These are phyloP conservation scores for Plenodomus lindquistii DNA, from an alignment of 2,329 filamentous ascomycete species.

Conservation along the genomic window DNA sequence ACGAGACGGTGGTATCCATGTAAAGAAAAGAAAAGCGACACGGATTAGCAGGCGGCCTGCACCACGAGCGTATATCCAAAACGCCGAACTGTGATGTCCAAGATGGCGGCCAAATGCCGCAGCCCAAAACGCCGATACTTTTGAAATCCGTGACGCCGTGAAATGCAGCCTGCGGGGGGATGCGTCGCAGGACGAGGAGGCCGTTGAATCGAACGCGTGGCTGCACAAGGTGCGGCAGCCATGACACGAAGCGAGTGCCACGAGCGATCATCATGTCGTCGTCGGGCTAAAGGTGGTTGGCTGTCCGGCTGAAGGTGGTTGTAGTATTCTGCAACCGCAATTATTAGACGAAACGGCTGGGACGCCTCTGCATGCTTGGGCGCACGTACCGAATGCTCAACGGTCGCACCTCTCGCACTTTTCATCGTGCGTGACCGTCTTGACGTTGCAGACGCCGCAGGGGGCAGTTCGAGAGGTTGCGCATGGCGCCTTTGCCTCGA, in stretches of 20 bases:
- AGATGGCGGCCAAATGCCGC: constrained; percentile 31
- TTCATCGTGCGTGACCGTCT: constrained; percentile 52
- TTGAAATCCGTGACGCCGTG: constrained; percentile 45
- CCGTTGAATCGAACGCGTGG: constrained; percentile 25
- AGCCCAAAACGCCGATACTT: constrained; percentile 47
- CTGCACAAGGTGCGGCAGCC: constrained; percentile 30
- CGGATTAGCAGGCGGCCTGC: constrained; percentile 38
- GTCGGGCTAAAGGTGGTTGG: too few relatives aligned
- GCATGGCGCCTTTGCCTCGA: constrained; percentile 50
- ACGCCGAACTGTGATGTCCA: constrained; percentile 43
- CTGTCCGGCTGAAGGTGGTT: constrained; percentile 36
- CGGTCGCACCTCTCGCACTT: constrained; percentile 53
- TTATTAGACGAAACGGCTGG: constrained; percentile 36
- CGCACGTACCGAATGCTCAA: constrained; percentile 39
- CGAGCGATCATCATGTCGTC: constrained; percentile 38
- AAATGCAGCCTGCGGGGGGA: constrained; percentile 44
- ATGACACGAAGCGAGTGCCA: constrained; percentile 32
- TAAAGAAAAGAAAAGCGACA: constrained; percentile 30
- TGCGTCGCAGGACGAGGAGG: constrained; percentile 21
- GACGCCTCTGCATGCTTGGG: constrained; percentile 4
- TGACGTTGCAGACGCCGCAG: constrained; percentile 48
- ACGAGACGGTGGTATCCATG: constrained; percentile 24
- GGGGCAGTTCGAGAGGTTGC: constrained; percentile 50
- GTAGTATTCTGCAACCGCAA: constrained; percentile 28
- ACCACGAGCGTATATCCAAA: constrained; percentile 43